Conservation (phyloP, 2,329 filamentous ascomycete species). For the Pleoardoris graminearum region DNA sequence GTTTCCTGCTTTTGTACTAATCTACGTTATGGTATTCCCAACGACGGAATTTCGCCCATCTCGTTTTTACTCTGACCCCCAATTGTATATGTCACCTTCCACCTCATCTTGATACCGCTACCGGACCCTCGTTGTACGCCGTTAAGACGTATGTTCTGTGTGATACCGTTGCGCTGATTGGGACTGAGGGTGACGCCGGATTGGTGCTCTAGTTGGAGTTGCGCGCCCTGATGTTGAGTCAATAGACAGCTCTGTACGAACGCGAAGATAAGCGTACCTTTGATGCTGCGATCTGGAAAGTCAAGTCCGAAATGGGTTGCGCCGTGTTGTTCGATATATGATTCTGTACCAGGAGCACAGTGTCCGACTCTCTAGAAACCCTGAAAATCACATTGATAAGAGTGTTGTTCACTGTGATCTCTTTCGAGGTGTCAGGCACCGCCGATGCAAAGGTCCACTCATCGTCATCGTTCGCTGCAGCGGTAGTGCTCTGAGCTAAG, state of each 20-base stretch:
- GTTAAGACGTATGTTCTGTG: constrained; percentile 77
- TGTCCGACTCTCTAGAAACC: constrained; percentile 62
- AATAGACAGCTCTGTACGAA: constrained; percentile 10
- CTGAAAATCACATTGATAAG: constrained; percentile 73
- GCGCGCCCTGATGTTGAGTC: constrained; percentile 65
- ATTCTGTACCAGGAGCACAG: constrained; percentile 70
- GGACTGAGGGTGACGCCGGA: constrained; percentile 76
- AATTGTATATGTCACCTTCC: constrained; percentile 80
- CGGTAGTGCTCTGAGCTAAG: constrained; percentile 29
- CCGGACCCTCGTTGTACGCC: constrained; percentile 75
- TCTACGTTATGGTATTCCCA: constrained; percentile 67
- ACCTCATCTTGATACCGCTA: constrained; percentile 82
- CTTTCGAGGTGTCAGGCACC: constrained; percentile 71
- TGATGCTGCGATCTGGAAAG: constrained; percentile 90
- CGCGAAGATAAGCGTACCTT: constrained; percentile 62
- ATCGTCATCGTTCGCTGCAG: constrained; percentile 79
- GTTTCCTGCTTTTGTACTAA: constrained; percentile 6
- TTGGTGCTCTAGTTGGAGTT: constrained; percentile 81
- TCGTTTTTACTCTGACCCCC: constrained; percentile 70
- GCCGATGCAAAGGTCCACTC: constrained; percentile 95
- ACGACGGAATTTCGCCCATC: constrained; percentile 80
- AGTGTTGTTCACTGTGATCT: constrained; percentile 69
- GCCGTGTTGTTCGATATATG: constrained; percentile 81
- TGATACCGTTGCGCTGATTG: constrained; percentile 73
- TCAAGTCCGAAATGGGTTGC: constrained; percentile 74